Evolutionary conservation across 169 alveolate genomes (phyloP), one percentile per base, ranked within the genome.

Genomic region (Plasmodium relictum): DNA sequence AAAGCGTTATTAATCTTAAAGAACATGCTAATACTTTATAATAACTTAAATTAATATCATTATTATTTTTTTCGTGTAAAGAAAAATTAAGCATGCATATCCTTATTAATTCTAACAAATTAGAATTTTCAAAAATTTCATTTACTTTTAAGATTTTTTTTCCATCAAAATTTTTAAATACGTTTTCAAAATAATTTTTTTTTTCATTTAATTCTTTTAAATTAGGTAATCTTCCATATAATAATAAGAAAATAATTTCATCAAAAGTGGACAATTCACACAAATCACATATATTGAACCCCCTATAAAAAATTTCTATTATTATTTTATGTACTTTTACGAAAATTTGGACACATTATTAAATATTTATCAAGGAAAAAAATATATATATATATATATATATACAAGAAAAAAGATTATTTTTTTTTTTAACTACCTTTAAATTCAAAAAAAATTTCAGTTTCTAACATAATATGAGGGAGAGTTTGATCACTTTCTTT

Each of bases 391-490:
- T 18, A 50, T 20, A n/a, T 2, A 41, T 39, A 72, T 0, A 50
- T 63, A 63, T 63, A 63, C 26, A n/a, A n/a, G n/a, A n/a, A n/a
- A n/a, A n/a, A n/a, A n/a, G n/a, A n/a, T n/a, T n/a, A n/a, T n/a
- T n/a, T n/a, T 26, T 16, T 44, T 52, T 61, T 20, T 24, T 63
- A 12, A 54, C 6, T 10, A 80, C 90, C 90, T 44, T 80, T 80
- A 41, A 50, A 56, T 22, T 80, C 90, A 37, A 66, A 45, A 50
- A 41, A 80, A 54, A 80, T 65, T 80, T 80, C 90, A 3, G 90
- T 50, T 44, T 80, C 90, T n/a, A 80, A 12, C 24, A 80, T 16
- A 69, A 80, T 42, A 24, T 59, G 54, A 16, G 90, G 48, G 14
- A 54, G 41, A 16, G n/a, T 9, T 14, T 12, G 31, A 63, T 31